A percentile compares a stretch with the other conserved stretches of the same genome.
These are phyloP conservation scores for Senecio squalidus DNA, from an alignment of 140 eudicot genomes.

Conservation along the genomic window DNA sequence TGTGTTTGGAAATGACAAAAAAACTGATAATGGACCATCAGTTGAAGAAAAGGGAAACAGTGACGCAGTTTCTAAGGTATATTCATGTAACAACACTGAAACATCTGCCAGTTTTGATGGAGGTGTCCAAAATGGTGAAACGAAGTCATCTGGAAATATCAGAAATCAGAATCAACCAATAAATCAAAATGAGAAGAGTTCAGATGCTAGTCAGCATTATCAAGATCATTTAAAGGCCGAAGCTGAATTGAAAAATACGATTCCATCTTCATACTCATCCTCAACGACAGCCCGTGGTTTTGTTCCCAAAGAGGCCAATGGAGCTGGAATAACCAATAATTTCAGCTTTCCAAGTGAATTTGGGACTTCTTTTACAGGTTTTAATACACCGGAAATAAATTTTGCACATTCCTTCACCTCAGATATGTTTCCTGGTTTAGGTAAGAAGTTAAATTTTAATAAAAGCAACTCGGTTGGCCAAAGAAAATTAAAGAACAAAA, in stretches of 20 bases:
- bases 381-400: conserved; percentile 40
- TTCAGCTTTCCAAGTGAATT: conserved; percentile 26
- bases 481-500: conserved; percentile 36
- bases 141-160: background rate
- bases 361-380: conserved; percentile 34
- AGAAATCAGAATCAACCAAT: too few relatives aligned
- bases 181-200: conserved; percentile 23
- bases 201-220: conserved; percentile 10
- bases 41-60: conserved; percentile 22
- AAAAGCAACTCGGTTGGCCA: conserved; percentile 32
- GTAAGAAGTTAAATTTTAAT: conserved; percentile 35
- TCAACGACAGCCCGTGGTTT: conserved; percentile 21
- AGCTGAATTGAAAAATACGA: conserved; percentile 7
- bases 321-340: conserved; percentile 31
- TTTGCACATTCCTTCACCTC: conserved; percentile 31
- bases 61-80: conserved; percentile 11
- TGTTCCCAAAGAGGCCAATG: conserved; percentile 20
- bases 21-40: conserved; percentile 16
- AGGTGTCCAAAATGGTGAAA: conserved; percentile 11
- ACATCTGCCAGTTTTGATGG: background rate
- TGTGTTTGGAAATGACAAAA: conserved; percentile 43
- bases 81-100: conserved; percentile 17
- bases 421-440: conserved; percentile 36
- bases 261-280: conserved; percentile 18
- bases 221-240: conserved; percentile 20